These are phyloP conservation scores for Citrus medica DNA, from an alignment of 345 rosid species.

Conservation along the genomic window DNA sequence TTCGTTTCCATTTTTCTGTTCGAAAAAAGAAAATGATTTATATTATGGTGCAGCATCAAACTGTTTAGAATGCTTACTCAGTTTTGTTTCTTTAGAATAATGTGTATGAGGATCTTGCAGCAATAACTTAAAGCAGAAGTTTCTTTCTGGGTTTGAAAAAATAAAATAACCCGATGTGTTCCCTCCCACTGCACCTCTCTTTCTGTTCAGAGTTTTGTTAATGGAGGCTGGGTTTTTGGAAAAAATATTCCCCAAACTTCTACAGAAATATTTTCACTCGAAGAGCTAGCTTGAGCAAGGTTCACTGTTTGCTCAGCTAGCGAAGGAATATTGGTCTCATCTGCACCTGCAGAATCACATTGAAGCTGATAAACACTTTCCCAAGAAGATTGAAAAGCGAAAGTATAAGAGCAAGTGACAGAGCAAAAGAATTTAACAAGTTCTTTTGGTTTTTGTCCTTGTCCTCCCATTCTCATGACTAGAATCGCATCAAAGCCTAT, in stretches of 20 bases:
- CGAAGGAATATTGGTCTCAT: conserved; percentile 88
- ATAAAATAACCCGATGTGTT: background rate
- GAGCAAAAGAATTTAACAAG: too few relatives aligned
- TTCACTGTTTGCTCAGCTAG: conserved; percentile 77
- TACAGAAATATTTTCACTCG: background rate
- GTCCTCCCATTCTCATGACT: too few relatives aligned
- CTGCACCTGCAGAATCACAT: conserved; percentile 48
- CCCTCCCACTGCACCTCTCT: background rate
- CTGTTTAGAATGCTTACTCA: too few relatives aligned
- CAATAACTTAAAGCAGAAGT: background rate
- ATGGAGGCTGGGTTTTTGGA: background rate
- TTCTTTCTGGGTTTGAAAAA: background rate
- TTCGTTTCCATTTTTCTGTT: background rate
- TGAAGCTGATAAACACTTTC: conserved; percentile 11
- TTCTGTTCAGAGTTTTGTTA: background rate
- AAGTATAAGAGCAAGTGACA: too few relatives aligned
- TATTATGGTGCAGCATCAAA: too few relatives aligned
- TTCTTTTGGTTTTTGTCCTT: too few relatives aligned
- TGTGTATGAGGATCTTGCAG: too few relatives aligned
- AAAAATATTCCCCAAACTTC: background rate
- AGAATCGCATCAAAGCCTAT: too few relatives aligned
- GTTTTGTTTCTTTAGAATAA: too few relatives aligned
- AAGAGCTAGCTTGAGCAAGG: conserved; percentile 13
- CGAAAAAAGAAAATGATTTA: background rate
- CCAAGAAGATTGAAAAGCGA: too few relatives aligned